Conservation (phyloP, 306 rosid genomes). For the Cucurbita moschata region DNA sequence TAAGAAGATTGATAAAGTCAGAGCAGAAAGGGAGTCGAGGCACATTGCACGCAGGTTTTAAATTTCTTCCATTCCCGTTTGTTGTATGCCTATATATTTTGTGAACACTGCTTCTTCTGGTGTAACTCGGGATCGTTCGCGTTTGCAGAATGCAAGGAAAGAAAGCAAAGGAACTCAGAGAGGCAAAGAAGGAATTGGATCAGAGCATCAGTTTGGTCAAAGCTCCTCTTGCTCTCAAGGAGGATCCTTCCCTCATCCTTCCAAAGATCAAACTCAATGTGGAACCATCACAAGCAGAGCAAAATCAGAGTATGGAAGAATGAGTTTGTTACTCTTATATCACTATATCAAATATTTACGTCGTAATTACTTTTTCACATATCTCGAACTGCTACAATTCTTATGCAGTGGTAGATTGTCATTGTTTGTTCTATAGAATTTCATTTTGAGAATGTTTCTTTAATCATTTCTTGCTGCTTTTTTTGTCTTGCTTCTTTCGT, state of each 20-base stretch:
- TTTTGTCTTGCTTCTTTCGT: too few relatives aligned
- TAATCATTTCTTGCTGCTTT: too few relatives aligned
- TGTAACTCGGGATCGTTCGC: neutral
- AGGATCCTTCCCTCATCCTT: slow-evolving; percentile 33
- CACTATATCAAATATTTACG: neutral
- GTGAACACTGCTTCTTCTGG: neutral
- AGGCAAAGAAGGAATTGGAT: slow-evolving; percentile 33
- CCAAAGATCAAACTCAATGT: slow-evolving; percentile 46
- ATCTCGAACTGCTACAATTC: neutral
- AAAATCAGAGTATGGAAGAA: slow-evolving; percentile 50
- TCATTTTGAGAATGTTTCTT: neutral
- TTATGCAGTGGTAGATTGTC: neutral
- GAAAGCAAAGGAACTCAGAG: slow-evolving; percentile 15
- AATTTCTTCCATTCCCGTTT: neutral
- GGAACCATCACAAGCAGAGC: slow-evolving; percentile 18
- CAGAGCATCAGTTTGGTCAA: slow-evolving; percentile 34
- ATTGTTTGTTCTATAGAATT: neutral
- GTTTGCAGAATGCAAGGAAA: slow-evolving; percentile 39
- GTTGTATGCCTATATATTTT: neutral
- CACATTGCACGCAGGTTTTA: slow-evolving; percentile 39
- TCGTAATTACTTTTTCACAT: neutral
- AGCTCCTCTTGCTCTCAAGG: slow-evolving; percentile 33
- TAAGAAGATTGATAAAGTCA: slow-evolving; percentile 58
- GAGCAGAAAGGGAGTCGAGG: slow-evolving; percentile 28
- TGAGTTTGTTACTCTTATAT: slow-evolving; percentile 11